A percentile compares a stretch with the other conserved stretches of the same genome.
Conservation (phyloP, 805 yeast species). For the Yamadazyma laniorum region DNA sequence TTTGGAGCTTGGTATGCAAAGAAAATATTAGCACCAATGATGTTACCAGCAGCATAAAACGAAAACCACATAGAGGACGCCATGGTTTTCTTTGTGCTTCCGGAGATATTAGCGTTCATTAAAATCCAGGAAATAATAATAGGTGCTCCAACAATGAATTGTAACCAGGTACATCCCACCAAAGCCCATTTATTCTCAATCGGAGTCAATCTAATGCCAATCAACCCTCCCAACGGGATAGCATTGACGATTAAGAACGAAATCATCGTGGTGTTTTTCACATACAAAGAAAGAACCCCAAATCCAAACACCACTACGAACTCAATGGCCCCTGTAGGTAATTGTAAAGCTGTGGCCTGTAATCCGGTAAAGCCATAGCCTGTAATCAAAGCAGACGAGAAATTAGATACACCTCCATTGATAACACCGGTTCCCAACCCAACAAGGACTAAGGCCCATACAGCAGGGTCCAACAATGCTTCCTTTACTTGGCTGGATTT, state of each 20-base stretch:
- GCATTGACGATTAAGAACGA: constrained; percentile 18
- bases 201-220: constrained; percentile 23
- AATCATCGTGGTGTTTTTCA: constrained; percentile 18
- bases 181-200: constrained; percentile 23
- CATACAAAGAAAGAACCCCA: constrained; percentile 22
- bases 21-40: constrained; percentile 26
- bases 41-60: constrained; percentile 29
- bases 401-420: constrained; percentile 28
- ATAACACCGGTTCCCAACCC: constrained; percentile 31
- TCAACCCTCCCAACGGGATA: constrained; percentile 25
- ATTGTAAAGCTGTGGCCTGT: constrained; percentile 24
- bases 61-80: constrained; percentile 22
- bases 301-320: constrained; percentile 25
- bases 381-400: constrained; percentile 25
- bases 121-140: constrained; percentile 26
- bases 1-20: constrained; percentile 23
- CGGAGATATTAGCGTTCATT: constrained; percentile 21
- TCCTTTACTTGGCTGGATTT: constrained; percentile 21
- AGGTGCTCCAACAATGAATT: constrained; percentile 30
- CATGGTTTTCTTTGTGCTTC: constrained; percentile 24
- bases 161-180: constrained; percentile 31
- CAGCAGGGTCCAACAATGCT: constrained; percentile 19
- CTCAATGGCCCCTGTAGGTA: constrained; percentile 28
- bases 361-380: constrained; percentile 33
- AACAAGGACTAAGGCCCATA: constrained; percentile 20